These are phyloP conservation scores for Pythium phragmitis DNA, from an alignment of 352 stramenopile species.

Conservation along the genomic window DNA sequence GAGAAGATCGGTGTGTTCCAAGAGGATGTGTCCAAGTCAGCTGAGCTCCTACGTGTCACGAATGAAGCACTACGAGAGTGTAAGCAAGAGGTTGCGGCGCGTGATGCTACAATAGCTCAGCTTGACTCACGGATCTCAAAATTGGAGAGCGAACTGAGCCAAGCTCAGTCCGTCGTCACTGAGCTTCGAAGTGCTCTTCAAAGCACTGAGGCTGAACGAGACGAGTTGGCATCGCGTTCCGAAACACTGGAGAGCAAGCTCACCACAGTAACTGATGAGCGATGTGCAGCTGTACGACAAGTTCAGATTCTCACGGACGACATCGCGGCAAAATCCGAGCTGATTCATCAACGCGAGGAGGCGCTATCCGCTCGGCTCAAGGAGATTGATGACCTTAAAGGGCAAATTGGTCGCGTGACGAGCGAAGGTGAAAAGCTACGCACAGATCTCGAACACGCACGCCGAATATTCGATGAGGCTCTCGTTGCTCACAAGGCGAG, in stretches of 20 bases:
- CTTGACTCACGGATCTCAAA: slow-evolving; percentile 5
- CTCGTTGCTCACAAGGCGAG: neutral
- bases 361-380: neutral
- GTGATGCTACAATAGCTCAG: slow-evolving; percentile 9
- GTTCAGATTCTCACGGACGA: neutral
- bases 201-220: neutral
- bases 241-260: slow-evolving; percentile 3
- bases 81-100: slow-evolving; percentile 12
- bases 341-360: slow-evolving; percentile 7
- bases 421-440: neutral
- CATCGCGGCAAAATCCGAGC: slow-evolving; percentile 1
- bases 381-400: slow-evolving; percentile 1
- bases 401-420: neutral
- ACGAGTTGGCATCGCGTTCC: neutral
- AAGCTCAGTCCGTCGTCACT: neutral
- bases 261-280: neutral
- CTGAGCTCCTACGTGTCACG: slow-evolving; percentile 15
- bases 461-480: neutral
- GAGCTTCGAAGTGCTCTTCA: slow-evolving; percentile 1
- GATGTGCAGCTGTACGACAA: neutral
- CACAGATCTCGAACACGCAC: slow-evolving; percentile 2
- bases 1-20: neutral
- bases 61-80: slow-evolving; percentile 19
- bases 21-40: slow-evolving; percentile 2
- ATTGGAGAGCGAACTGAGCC: slow-evolving; percentile 2